Evolutionary conservation across 768 basidiomycete genomes (phyloP).

Genomic region (Kwoniella sp.): DNA sequence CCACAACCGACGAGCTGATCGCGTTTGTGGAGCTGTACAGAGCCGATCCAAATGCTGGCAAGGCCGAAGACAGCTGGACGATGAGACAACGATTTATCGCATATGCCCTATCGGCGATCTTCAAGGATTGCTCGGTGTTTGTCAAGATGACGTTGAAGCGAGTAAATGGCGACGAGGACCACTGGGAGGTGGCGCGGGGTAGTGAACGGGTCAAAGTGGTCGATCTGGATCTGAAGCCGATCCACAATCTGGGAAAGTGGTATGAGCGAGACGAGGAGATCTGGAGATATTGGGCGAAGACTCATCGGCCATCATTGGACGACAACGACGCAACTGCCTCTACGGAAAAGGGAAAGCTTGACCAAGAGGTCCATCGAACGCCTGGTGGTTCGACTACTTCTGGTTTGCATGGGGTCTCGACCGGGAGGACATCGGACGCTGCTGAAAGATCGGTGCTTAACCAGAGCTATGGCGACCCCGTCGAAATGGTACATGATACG

Average conservation of each 20-base stretch:
- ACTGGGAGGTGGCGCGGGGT: conserved; percentile 16
- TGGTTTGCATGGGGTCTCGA: too few relatives aligned
- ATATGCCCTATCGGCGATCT: conserved; percentile 81
- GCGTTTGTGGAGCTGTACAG: conserved; percentile 60
- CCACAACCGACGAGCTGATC: conserved; percentile 18
- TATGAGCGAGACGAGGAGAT: conserved; percentile 68
- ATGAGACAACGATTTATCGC: conserved; percentile 66
- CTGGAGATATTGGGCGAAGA: conserved; percentile 35
- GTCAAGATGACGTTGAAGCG: conserved; percentile 43
- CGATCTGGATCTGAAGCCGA: conserved; percentile 78
- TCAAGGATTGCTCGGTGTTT: conserved; percentile 91
- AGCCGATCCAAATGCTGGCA: conserved; percentile 33
- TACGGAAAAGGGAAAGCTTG: too few relatives aligned
- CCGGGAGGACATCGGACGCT: too few relatives aligned
- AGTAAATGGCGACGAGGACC: conserved; percentile 8
- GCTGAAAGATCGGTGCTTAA: too few relatives aligned
- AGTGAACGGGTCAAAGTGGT: conserved; percentile 61
- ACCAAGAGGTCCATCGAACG: too few relatives aligned
- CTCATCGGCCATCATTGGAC: too few relatives aligned
- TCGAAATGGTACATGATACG: too few relatives aligned
- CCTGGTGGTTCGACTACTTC: too few relatives aligned
- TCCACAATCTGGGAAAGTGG: conserved; percentile 66
- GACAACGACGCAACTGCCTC: too few relatives aligned
- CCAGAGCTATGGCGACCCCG: too few relatives aligned
- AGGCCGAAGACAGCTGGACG: conserved; percentile 36